These are phyloP conservation scores for Cyberlindnera saturnus DNA, from an alignment of 805 yeast species.

Conservation along the genomic window DNA sequence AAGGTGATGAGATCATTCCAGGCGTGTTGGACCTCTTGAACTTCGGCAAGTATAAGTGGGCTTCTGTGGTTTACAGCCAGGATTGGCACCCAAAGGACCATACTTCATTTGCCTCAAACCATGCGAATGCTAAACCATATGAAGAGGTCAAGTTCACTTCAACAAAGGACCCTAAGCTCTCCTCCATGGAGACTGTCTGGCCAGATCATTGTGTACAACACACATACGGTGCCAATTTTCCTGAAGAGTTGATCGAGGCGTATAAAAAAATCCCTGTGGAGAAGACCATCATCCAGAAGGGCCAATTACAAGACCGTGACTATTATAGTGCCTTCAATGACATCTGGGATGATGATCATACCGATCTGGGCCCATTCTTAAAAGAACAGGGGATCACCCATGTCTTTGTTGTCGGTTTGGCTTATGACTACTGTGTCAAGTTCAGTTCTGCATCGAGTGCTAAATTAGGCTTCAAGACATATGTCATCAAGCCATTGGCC, in stretches of 20 bases:
- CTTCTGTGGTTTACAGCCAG: constrained; percentile 60
- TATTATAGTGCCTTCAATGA: constrained; percentile 86
- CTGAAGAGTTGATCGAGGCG: constrained; percentile 37
- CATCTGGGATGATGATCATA: constrained; percentile 64
- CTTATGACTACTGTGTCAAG: constrained; percentile 82
- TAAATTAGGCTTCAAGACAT: constrained; percentile 54
- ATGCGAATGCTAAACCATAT: constrained; percentile 44
- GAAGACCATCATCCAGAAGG: constrained; percentile 57
- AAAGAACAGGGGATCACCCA: constrained; percentile 41
- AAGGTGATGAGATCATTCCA: constrained; percentile 55
- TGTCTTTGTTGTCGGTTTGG: constrained; percentile 75
- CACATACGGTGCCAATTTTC: constrained; percentile 60
- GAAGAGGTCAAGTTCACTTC: constrained; percentile 40
- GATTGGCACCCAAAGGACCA: constrained; percentile 89
- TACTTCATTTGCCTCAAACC: constrained; percentile 74
- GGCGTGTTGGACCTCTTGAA: constrained; percentile 43
- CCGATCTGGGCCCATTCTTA: constrained; percentile 54
- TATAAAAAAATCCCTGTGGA: constrained; percentile 29
- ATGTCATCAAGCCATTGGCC: constrained; percentile 51
- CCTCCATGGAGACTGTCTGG: constrained; percentile 56
- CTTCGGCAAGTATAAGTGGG: constrained; percentile 44
- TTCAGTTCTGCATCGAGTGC: constrained; percentile 70
- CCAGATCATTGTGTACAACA: constrained; percentile 87
- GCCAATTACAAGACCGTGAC: constrained; percentile 65
- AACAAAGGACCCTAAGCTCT: constrained; percentile 35